A percentile compares a stretch with the other conserved stretches of the same genome.
Conservation (phyloP, 768 basidiomycete genomes). For the Grammothele lineata region DNA sequence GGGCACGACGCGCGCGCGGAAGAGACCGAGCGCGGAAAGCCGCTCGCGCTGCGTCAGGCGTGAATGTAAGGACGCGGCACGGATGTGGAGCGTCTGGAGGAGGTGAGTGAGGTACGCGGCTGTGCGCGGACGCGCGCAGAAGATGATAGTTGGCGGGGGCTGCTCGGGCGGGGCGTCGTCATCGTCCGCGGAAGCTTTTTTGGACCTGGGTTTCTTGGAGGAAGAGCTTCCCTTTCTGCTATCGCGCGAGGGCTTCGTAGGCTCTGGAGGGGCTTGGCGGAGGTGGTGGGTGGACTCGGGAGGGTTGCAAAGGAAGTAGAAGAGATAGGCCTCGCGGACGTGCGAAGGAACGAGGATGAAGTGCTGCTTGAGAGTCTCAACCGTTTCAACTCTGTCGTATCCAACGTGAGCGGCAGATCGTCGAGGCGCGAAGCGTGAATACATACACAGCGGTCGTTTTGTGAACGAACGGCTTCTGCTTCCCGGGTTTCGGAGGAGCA, state of each 20-base stretch:
- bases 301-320: conserved; percentile 84
- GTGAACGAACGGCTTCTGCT: conserved; percentile 83
- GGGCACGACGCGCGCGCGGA: conserved; percentile 82
- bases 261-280: conserved; percentile 59
- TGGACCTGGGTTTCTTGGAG: conserved; percentile 28
- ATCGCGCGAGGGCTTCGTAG: conserved; percentile 30
- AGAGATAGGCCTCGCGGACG: conserved; percentile 89
- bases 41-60: conserved; percentile 91
- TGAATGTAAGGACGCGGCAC: conserved; percentile 88
- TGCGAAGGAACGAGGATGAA: conserved; percentile 94
- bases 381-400: conserved; percentile 76
- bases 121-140: conserved; percentile 79
- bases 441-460: conserved; percentile 69
- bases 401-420: no score
- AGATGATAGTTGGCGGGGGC: conserved; percentile 96
- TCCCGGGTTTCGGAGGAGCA: conserved; percentile 73
- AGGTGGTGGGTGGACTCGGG: conserved; percentile 72
- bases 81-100: conserved; percentile 73
- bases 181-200: conserved; percentile 33
- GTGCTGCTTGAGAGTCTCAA: conserved; percentile 79
- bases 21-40: conserved; percentile 76
- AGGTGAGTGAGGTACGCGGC: conserved; percentile 85
- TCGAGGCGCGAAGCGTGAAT: not conserved
- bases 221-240: conserved; percentile 22
- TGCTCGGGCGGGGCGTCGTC: conserved; percentile 58